Base-by-base conservation (phyloP, 169 alveolate genomes). In the Nephromyces sp. region DNA sequence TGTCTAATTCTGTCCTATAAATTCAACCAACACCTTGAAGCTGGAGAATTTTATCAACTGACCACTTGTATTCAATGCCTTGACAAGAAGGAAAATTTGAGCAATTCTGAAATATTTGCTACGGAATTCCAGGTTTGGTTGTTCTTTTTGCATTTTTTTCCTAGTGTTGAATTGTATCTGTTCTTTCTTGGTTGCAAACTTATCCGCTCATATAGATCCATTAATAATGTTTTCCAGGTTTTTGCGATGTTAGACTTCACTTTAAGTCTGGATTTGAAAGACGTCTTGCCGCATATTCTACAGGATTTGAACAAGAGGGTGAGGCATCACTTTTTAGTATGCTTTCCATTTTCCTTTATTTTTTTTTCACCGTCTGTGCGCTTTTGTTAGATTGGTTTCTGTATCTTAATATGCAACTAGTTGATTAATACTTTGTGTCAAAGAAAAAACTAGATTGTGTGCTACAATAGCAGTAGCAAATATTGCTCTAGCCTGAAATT, bases 261-360 rank as follows among this genome's bases (percentile, higher is more conserved):
- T 6, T 72, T 72, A 3, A 70, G 64, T 51, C 65, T 72, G 70
- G 8, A 28, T 1, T 32, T 69, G 2, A 33, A 69, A 15, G 66
- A 69, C n/a, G 67, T 69, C 6, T 52, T 69, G n/a, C 75, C 75
- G 3, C 75, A 51, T 31, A 69, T 69, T 53, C 71, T n/a, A n/a
- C n/a, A n/a, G n/a, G n/a, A n/a, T n/a, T n/a, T n/a, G n/a, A n/a
- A n/a, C n/a, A n/a, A n/a, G n/a, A n/a, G n/a, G n/a, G n/a, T n/a
- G n/a, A n/a, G n/a, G n/a, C n/a, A n/a, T n/a, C n/a, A n/a, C n/a
- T n/a, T n/a, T n/a, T n/a, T n/a, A n/a, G n/a, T n/a, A n/a, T n/a
- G n/a, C n/a, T n/a, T n/a, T n/a, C n/a, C n/a, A n/a, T n/a, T n/a
- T n/a, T n/a, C n/a, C n/a, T n/a, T n/a, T n/a, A n/a, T n/a, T n/a